Conservation (phyloP, 768 basidiomycete genomes). For the Serendipita sp. region DNA sequence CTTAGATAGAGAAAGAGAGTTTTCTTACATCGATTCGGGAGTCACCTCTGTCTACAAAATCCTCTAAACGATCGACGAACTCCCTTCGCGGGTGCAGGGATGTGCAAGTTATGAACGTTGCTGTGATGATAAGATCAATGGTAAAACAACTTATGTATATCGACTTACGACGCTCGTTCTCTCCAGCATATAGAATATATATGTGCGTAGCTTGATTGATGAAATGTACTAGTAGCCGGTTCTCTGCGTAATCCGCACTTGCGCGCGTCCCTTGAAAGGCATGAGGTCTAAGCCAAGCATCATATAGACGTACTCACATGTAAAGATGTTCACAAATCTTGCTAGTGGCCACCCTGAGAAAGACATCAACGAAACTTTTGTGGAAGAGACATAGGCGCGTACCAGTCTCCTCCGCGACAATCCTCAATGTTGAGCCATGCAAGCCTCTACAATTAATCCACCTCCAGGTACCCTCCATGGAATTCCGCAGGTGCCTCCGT, state of each 20-base stretch:
- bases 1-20: neutral
- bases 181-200: neutral
- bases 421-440: neutral
- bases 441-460: neutral
- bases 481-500: no score
- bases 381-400: neutral
- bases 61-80: neutral
- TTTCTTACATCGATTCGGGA: neutral
- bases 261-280: neutral
- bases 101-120: neutral
- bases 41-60: conserved; percentile 5
- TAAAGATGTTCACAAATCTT: neutral
- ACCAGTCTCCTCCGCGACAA: neutral
- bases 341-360: neutral
- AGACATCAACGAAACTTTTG: neutral
- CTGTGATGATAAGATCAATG: neutral
- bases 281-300: neutral
- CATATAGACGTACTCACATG: neutral
- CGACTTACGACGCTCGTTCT: neutral
- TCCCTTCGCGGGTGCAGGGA: neutral
- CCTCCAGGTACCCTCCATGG: no score
- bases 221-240: neutral
- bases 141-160: neutral
- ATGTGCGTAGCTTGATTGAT: neutral
- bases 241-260: neutral